phyloP scores from a whole-genome alignment of 2,329 filamentous ascomycete genomes.

The Fusarium marasasianum region DNA sequence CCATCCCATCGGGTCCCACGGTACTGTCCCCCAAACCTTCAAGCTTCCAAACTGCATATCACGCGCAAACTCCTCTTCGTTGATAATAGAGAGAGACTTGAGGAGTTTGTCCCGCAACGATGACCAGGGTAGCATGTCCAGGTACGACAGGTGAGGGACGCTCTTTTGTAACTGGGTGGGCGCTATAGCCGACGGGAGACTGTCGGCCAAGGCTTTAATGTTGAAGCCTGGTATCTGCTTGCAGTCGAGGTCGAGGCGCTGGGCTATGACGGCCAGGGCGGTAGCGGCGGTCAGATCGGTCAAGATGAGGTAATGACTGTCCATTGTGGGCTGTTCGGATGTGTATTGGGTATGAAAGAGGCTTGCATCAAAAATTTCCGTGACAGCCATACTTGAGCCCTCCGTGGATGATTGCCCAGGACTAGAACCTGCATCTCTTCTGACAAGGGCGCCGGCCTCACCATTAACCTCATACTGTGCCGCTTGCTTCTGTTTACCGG shows the following conservation, averaged over 20 bases:
- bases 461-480: accelerated
- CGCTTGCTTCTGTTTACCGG: not conserved
- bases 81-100: slow-evolving; percentile 5
- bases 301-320: slow-evolving; percentile 3
- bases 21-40: not conserved
- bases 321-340: not conserved
- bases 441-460: accelerated
- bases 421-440: not conserved
- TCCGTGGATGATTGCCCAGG: not conserved
- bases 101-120: slow-evolving; percentile 13
- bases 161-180: slow-evolving; percentile 14
- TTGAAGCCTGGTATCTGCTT: not conserved
- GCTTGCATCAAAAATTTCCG: not conserved
- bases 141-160: slow-evolving; percentile 7
- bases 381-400: not conserved
- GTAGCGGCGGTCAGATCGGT: slow-evolving; percentile 5
- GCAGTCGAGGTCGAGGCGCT: slow-evolving; percentile 5
- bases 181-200: not conserved
- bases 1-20: slow-evolving; percentile 50
- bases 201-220: not conserved
- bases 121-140: slow-evolving; percentile 28
- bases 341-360: not conserved
- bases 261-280: not conserved
- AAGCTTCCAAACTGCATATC: slow-evolving; percentile 7
- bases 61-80: not conserved